Evolutionary conservation across 1,284 basidiomycete genomes (phyloP).

Genomic region (Melampsora americana): DNA sequence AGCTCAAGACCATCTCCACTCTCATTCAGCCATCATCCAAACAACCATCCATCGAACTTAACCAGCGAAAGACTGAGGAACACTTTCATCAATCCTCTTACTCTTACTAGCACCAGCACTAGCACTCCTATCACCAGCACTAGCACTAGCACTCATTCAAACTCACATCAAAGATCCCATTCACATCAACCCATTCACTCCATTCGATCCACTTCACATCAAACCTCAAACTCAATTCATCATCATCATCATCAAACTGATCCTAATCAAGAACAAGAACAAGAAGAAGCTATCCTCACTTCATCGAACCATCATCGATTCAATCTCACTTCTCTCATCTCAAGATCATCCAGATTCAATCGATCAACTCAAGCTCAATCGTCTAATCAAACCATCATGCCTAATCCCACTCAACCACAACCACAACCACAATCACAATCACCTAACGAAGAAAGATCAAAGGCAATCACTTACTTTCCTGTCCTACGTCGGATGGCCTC

Average conservation of each 20-base stretch:
- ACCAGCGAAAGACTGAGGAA: no score
- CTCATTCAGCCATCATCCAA: no score
- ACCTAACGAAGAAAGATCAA: not conserved
- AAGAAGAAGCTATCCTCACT: no score
- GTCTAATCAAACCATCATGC: no score
- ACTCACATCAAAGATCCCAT: not conserved
- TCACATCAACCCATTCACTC: slow-evolving; percentile 2
- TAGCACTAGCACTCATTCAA: no score
- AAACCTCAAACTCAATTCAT: not conserved
- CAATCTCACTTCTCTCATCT: not conserved
- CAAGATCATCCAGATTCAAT: not conserved
- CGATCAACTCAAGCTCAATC: no score
- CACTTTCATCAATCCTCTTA: no score
- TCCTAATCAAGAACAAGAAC: not conserved
- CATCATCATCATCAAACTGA: not conserved
- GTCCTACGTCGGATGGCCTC: not conserved
- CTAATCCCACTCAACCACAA: not conserved
- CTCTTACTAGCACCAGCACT: no score
- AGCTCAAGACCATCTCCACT: no score
- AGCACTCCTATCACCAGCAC: no score
- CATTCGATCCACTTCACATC: not conserved
- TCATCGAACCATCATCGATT: not conserved
- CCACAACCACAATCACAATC: no score
- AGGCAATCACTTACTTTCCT: not conserved
- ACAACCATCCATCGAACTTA: no score